Base-by-base conservation (phyloP, 2,329 filamentous ascomycete species). In the Aspergillus novofumigatus region DNA sequence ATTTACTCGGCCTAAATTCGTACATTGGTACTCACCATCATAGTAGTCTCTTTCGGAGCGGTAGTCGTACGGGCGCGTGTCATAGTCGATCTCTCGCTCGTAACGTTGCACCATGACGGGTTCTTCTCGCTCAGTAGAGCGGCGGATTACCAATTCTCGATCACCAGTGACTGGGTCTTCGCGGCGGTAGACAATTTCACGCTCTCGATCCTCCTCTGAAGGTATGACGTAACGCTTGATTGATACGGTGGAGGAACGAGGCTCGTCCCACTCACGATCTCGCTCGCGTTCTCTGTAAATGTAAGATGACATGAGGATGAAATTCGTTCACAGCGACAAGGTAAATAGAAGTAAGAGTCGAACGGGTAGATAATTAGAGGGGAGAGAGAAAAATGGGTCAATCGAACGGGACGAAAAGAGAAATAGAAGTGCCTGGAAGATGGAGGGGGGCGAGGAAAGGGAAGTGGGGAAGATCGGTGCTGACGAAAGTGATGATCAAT, bases 151-250 rank as follows among this genome's bases (percentile, higher is more conserved):
- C 62, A 78, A 56, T 66, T 79, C 72, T 67, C 77, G 67, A 57
- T 79, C 71, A 60, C 68, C 65, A 11, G 61, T 62, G 45, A 59
- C 49, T 51, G 67, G 63, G 48, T 73, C 68, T 9, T 73, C 72
- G 47, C 70, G 69, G 47, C 69, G 65, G 52, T 65, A 67, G 51
- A 58, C n/a, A 45, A 66, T 62, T 26, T 67, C 64, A 17, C 64
- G 59, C 21, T 70, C 67, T 52, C 74, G 71, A 48, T 73, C 67
- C 48, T 77, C 74, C n/a, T 77, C 74, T 32, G 72, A 61, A 26
- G 74, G 69, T 56, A 80, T 71, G 63, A 78, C 73, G 75, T 87
- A 87, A 65, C 84, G 82, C 68, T 83, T 84, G 63, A 86, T 80
- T 28, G 73, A 77, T 53, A 77, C 71, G 38, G 70, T 68, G 29